phyloP scores from a whole-genome alignment of 1,284 basidiomycete species.

The Moesziomyces antarcticus region DNA sequence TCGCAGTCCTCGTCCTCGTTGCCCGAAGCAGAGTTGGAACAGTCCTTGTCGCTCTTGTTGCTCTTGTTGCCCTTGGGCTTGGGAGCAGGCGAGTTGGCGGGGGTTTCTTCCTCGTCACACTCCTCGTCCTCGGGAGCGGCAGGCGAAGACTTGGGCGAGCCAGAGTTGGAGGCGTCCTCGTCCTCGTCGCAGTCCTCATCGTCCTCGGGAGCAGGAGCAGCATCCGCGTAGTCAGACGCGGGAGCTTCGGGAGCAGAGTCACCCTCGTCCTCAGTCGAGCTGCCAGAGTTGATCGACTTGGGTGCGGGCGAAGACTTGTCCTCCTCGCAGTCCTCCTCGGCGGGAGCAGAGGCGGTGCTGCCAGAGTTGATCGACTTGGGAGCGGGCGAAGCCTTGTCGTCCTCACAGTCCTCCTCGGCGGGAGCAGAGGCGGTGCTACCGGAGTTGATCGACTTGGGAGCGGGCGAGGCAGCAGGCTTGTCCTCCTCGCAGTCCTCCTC shows the following conservation, averaged over 20 bases:
- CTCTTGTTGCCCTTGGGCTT: too few relatives aligned
- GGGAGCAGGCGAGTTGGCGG: too few relatives aligned
- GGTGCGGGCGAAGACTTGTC: not conserved
- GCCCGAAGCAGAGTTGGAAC: too few relatives aligned
- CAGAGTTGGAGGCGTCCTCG: not conserved
- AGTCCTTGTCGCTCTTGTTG: too few relatives aligned
- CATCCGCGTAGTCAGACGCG: too few relatives aligned
- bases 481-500: not conserved
- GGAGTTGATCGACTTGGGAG: not conserved
- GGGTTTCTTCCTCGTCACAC: constrained; percentile 6
- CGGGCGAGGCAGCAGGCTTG: not conserved
- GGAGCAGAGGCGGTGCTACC: not conserved
- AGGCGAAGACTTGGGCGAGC: constrained; percentile 4
- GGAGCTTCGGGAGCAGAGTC: too few relatives aligned
- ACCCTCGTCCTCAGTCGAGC: too few relatives aligned
- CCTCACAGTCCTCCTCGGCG: not conserved
- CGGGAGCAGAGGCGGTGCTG: not conserved
- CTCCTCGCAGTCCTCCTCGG: constrained; percentile 5
- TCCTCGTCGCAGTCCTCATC: constrained; percentile 11
- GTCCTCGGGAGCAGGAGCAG: not conserved
- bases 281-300: too few relatives aligned
- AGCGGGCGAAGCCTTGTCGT: not conserved
- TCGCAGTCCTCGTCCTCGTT: not conserved
- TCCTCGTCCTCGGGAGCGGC: not conserved
- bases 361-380: not conserved